phyloP scores from a whole-genome alignment of 2,329 filamentous ascomycete genomes.

The Thielaviopsis punctulata region DNA sequence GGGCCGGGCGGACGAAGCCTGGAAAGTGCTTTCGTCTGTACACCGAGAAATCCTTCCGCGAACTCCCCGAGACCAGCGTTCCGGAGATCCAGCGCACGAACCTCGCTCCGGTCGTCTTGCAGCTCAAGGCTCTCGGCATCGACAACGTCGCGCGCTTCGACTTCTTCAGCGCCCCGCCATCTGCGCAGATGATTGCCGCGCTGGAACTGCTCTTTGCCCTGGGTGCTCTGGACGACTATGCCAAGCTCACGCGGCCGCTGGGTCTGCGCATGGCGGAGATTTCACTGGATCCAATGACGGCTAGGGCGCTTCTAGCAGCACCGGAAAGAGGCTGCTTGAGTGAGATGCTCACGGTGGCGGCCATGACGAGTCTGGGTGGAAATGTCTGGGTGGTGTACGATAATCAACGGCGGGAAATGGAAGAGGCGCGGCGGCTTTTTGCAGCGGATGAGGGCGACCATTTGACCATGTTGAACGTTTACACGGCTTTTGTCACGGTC shows the following conservation, averaged over 20 bases:
- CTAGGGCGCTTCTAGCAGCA: constrained; percentile 66
- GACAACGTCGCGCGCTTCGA: constrained; percentile 87
- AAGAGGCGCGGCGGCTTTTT: constrained; percentile 62
- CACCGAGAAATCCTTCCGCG: constrained; percentile 54
- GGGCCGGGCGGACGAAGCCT: constrained; percentile 73
- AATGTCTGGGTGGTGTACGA: constrained; percentile 64
- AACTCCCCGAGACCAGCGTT: constrained; percentile 53
- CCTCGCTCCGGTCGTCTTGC: constrained; percentile 70
- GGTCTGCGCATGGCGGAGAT: constrained; percentile 85
- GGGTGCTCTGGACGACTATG: constrained; percentile 74
- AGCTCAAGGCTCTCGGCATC: constrained; percentile 87
- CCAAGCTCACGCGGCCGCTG: constrained; percentile 77
- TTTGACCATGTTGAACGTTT: constrained; percentile 83
- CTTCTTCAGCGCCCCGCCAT: constrained; percentile 72
- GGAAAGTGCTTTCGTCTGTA: constrained; percentile 93
- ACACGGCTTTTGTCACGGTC: constrained; percentile 68
- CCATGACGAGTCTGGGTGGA: constrained; percentile 79
- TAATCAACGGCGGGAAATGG: constrained; percentile 56
- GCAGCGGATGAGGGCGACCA: constrained; percentile 90
- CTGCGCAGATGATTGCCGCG: constrained; percentile 68
- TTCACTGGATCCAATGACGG: constrained; percentile 89
- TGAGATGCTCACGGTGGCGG: constrained; percentile 80
- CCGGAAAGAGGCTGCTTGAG: constrained; percentile 59
- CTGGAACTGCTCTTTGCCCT: constrained; percentile 77
- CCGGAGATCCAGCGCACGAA: constrained; percentile 91